Conservation (phyloP, 164 flowering plant genomes). For the Vitis cinerea region DNA sequence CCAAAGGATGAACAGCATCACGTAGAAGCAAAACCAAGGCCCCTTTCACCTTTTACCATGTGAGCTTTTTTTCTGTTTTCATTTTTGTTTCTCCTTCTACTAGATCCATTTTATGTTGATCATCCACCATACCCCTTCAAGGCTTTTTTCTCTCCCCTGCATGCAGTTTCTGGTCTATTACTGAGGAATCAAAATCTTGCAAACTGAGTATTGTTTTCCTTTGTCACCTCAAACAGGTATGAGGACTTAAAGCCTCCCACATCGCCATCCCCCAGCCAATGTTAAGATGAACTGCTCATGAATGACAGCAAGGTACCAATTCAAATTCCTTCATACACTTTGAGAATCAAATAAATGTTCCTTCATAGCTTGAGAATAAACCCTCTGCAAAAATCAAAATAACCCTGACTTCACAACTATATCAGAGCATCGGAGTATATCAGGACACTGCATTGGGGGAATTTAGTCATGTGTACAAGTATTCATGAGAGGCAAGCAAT, state of each 20-base stretch:
- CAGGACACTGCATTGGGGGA: neutral
- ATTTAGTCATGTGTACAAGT: neutral
- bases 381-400: neutral
- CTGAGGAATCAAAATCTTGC: neutral
- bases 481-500: constrained; percentile 9
- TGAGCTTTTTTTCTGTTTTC: constrained; percentile 21
- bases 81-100: neutral
- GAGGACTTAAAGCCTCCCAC: constrained; percentile 85
- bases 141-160: neutral
- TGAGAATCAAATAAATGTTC: neutral
- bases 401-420: neutral
- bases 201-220: neutral
- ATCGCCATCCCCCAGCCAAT: neutral
- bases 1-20: constrained; percentile 10
- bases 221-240: constrained; percentile 46
- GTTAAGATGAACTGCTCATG: neutral
- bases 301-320: neutral
- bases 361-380: neutral
- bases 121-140: neutral
- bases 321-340: neutral
- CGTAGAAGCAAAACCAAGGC: constrained; percentile 26
- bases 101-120: no score
- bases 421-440: neutral
- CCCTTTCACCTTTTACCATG: constrained; percentile 69
- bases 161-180: neutral